phyloP scores from a whole-genome alignment of 768 basidiomycete genomes.

The Infundibulicybe gibba region DNA sequence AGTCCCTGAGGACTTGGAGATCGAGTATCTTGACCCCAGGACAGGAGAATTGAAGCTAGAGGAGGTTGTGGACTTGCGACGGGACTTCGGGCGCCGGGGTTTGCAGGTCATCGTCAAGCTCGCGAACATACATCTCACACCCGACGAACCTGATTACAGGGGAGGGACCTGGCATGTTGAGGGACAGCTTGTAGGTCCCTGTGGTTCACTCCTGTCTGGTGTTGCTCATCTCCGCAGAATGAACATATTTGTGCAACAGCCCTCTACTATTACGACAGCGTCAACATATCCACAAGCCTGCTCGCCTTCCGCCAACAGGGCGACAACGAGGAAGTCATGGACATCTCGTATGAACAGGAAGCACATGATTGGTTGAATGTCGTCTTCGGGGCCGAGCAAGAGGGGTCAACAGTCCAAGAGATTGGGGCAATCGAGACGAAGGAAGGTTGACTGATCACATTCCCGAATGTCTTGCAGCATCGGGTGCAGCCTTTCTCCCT shows the following conservation, averaged over 20 bases:
- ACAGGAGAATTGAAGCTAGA: neutral
- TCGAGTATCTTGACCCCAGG: neutral
- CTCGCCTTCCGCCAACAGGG: slow-evolving; percentile 24
- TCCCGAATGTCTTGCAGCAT: slow-evolving; percentile 41
- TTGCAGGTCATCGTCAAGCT: slow-evolving; percentile 29
- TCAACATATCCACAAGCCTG: slow-evolving; percentile 25
- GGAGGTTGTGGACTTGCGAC: slow-evolving; percentile 4
- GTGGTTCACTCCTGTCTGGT: neutral
- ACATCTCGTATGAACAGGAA: slow-evolving; percentile 17
- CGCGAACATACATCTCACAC: slow-evolving; percentile 27
- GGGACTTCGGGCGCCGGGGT: slow-evolving; percentile 7
- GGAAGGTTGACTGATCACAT: slow-evolving; percentile 32
- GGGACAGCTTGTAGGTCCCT: slow-evolving; percentile 15
- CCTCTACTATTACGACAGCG: slow-evolving; percentile 22
- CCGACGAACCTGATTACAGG: slow-evolving; percentile 29
- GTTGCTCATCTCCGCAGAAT: slow-evolving; percentile 8
- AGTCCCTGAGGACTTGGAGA: neutral
- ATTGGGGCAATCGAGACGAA: slow-evolving; percentile 29
- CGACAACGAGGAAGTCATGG: slow-evolving; percentile 1
- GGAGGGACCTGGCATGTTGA: slow-evolving; percentile 38
- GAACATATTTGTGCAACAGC: slow-evolving; percentile 23
- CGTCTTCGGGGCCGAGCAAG: slow-evolving; percentile 21
- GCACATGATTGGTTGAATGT: slow-evolving; percentile 22
- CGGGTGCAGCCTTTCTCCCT: slow-evolving; percentile 33
- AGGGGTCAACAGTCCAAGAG: slow-evolving; percentile 19